Percentiles rank a stretch among this genome's conserved stretches.
phyloP scores from a whole-genome alignment of 257 asterid genomes.

The Solanum phureja region DNA sequence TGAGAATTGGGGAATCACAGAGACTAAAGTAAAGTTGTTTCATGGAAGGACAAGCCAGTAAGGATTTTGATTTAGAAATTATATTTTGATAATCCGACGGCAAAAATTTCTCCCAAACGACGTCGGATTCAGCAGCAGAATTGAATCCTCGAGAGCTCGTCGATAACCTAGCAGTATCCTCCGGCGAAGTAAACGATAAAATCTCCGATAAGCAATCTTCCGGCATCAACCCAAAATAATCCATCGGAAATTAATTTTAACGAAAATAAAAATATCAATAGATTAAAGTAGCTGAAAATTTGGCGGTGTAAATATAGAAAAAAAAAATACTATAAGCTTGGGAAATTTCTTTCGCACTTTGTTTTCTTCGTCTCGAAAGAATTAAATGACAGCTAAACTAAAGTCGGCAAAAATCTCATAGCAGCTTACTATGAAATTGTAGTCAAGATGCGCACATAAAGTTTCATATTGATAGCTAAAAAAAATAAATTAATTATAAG shows the following conservation, averaged over 20 bases:
- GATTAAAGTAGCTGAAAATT: background rate
- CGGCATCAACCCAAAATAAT: background rate
- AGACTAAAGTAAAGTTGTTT: background rate
- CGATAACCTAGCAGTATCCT: constrained; percentile 7
- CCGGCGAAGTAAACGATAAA: constrained; percentile 11
- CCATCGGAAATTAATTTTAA: background rate
- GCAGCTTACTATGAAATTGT: no score
- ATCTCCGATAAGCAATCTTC: constrained; percentile 9
- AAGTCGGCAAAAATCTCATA: background rate
- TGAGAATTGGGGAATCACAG: background rate
- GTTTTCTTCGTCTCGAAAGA: background rate
- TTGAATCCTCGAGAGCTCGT: constrained; percentile 2
- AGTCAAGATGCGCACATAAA: no score
- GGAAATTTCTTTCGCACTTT: background rate
- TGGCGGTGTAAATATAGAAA: background rate
- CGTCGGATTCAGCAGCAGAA: constrained; percentile 18
- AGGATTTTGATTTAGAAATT: background rate
- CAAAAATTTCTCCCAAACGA: constrained; percentile 10
- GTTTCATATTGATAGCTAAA: background rate
- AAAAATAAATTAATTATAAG: no score
- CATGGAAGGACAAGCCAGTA: background rate
- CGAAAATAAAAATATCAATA: background rate
- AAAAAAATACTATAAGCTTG: background rate
- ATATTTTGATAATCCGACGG: background rate
- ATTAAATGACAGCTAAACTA: background rate